Conservation (phyloP, 1,284 basidiomycete genomes). For the Porodaedalea pini region DNA sequence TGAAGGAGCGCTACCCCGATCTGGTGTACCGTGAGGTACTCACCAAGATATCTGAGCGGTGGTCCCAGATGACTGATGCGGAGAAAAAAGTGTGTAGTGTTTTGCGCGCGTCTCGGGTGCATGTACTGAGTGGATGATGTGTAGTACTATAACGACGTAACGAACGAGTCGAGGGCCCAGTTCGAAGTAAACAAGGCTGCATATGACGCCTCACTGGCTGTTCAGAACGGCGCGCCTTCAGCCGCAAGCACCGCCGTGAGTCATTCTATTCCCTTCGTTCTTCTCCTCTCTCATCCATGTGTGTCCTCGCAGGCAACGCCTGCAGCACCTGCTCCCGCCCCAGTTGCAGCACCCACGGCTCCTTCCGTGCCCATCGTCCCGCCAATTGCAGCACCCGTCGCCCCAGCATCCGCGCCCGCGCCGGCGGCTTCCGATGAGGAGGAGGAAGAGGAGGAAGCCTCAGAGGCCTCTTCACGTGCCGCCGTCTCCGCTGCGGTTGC, state of each 20-base stretch:
- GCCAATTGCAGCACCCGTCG: neutral
- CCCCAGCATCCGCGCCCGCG: neutral
- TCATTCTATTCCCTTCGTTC: neutral
- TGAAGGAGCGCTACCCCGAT: slow-evolving; percentile 63
- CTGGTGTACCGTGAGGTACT: slow-evolving; percentile 74
- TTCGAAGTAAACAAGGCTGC: slow-evolving; percentile 34
- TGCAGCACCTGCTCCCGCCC: neutral
- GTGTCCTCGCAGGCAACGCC: neutral
- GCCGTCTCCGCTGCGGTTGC: neutral
- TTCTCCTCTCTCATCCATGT: neutral
- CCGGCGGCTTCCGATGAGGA: neutral
- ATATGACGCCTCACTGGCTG: slow-evolving; percentile 27
- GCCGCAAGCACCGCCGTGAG: neutral
- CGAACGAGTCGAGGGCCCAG: slow-evolving; percentile 34
- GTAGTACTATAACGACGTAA: slow-evolving; percentile 37
- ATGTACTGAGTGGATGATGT: slow-evolving; percentile 30
- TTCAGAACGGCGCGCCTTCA: slow-evolving; percentile 1
- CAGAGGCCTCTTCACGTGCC: slow-evolving; percentile 11
- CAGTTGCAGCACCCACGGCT: neutral
- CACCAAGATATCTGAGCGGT: slow-evolving; percentile 67
- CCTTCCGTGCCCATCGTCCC: neutral
- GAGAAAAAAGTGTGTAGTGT: slow-evolving; percentile 63
- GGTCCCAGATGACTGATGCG: slow-evolving; percentile 64
- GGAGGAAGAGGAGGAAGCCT: slow-evolving; percentile 14
- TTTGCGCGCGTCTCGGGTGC: slow-evolving; percentile 34